Percentiles rank a stretch among this genome's conserved stretches.
These are phyloP conservation scores for Heterotrichella gracilis DNA, from an alignment of 352 stramenopile species.

Conservation along the genomic window DNA sequence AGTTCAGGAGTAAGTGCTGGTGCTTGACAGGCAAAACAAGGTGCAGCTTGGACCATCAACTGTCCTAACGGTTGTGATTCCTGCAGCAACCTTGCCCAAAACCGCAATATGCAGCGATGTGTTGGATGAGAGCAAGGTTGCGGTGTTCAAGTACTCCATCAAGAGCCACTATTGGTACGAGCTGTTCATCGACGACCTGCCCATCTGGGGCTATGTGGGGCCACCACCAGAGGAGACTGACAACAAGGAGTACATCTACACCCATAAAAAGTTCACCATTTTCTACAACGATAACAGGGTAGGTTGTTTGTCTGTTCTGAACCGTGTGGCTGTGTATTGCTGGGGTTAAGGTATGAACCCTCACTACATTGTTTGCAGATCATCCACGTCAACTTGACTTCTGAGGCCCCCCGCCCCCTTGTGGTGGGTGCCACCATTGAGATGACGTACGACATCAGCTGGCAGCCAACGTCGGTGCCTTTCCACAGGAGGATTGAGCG, in stretches of 20 bases:
- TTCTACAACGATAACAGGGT: slow-evolving; percentile 73
- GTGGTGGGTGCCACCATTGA: slow-evolving; percentile 30
- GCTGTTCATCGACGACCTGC: slow-evolving; percentile 87
- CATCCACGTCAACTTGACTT: slow-evolving; percentile 86
- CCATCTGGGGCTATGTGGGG: slow-evolving; percentile 85
- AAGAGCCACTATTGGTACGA: slow-evolving; percentile 94
- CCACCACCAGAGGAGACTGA: slow-evolving; percentile 21
- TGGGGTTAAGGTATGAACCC: too few relatives aligned
- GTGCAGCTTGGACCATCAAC: too few relatives aligned
- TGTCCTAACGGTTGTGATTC: too few relatives aligned
- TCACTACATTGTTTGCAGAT: too few relatives aligned
- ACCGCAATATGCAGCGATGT: slow-evolving; percentile 19
- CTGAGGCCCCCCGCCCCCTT: slow-evolving; percentile 35
- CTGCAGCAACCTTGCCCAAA: slow-evolving; percentile 14
- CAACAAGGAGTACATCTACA: slow-evolving; percentile 46
- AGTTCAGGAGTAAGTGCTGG: slow-evolving; percentile 30
- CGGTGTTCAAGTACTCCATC: slow-evolving; percentile 33
- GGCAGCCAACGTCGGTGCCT: slow-evolving; percentile 43
- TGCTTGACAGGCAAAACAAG: too few relatives aligned
- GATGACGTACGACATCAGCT: slow-evolving; percentile 63
- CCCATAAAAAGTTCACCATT: slow-evolving; percentile 70
- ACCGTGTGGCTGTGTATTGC: too few relatives aligned
- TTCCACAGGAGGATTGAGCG: slow-evolving; percentile 80
- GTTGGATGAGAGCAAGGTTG: slow-evolving; percentile 23
- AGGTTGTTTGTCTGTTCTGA: too few relatives aligned